A percentile compares a stretch with the other conserved stretches of the same genome.
phyloP scores from a whole-genome alignment of 495 filamentous ascomycete genomes.

The Penicillium nucicola region DNA sequence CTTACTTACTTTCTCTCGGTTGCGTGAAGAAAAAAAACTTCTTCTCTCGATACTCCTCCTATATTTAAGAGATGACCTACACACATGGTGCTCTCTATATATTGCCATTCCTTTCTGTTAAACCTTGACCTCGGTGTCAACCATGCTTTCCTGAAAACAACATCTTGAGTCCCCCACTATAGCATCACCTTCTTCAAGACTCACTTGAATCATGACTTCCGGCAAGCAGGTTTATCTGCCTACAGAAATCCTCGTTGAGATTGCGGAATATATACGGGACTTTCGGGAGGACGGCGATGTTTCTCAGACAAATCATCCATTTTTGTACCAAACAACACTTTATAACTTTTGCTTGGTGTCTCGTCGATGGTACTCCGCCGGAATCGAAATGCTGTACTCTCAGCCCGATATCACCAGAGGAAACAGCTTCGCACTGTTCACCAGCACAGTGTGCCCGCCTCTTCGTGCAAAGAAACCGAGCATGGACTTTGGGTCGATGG shows the following conservation, averaged over 20 bases:
- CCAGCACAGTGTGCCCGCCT: constrained; percentile 60
- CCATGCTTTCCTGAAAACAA: no score
- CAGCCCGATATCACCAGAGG: constrained; percentile 46
- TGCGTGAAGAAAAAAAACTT: no score
- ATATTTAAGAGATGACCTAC: no score
- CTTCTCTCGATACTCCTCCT: no score
- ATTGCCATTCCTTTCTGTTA: no score
- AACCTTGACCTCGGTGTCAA: no score
- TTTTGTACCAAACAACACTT: constrained; percentile 36
- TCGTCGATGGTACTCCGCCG: constrained; percentile 61
- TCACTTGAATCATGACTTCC: neutral
- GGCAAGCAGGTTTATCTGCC: constrained; percentile 28
- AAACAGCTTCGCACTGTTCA: constrained; percentile 56
- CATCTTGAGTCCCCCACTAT: no score
- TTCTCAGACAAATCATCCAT: neutral
- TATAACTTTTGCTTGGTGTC: constrained; percentile 56
- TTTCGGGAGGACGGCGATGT: constrained; percentile 3
- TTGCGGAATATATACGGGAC: constrained; percentile 27
- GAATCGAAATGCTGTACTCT: constrained; percentile 55
- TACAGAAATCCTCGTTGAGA: constrained; percentile 52
- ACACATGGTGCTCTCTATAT: no score
- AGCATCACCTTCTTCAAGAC: no score
- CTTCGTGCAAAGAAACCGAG: constrained; percentile 48
- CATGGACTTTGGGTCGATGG: constrained; percentile 51
- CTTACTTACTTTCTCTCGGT: no score